Base-by-base conservation (phyloP, 306 rosid genomes). In the Carpinus viminea region DNA sequence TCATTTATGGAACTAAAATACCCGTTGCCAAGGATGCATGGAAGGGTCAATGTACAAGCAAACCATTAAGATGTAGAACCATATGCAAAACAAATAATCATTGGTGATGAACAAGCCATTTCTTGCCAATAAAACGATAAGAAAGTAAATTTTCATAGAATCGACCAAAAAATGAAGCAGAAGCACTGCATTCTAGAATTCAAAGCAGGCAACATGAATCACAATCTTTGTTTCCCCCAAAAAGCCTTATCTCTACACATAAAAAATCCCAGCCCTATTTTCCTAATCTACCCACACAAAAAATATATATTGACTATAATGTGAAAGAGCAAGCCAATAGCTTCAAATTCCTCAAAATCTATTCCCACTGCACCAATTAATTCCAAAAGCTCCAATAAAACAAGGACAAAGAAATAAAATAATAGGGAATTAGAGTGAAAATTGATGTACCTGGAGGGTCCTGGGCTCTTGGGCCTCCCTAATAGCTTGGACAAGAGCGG, bases 401-500 rank as follows among this genome's bases (percentile, higher is more conserved):
- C 17, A 66, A 3, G 16, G 0, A 48, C 28, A 12, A 48, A 20
- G 26, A 56, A 72, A n/a, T 10, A 46, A 10, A 69, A 13, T n/a
- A 8, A 47, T 2, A n/a, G 60, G 21, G 9, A 51, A 69, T 17
- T 34, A 46, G 45, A 26, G 45, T 15, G 48, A 68, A 20, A 74
- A 74, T 10, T 59, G 15, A 59, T 24, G 65, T 24, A 68, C 98
- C 96, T 95, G 97, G 57, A 91, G 97, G 21, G 98, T 95, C 84
- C 97, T 83, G 20, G 99, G 99, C 55, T 95, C 97, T 82, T 95
- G 99, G 6, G 99, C 99, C 80, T 93, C 94, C 74, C 97, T 72
- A 80, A 95, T 95, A 72, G 99, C 98, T 81, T 93, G 97, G 76
- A 95, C 99, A 59, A 95, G 92, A 62, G 99, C 99, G 47, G 97